Evolutionary conservation across 2,329 filamentous ascomycete species (phyloP), one percentile per base, ranked within the genome.

Genomic region (Colletotrichum sp.): DNA sequence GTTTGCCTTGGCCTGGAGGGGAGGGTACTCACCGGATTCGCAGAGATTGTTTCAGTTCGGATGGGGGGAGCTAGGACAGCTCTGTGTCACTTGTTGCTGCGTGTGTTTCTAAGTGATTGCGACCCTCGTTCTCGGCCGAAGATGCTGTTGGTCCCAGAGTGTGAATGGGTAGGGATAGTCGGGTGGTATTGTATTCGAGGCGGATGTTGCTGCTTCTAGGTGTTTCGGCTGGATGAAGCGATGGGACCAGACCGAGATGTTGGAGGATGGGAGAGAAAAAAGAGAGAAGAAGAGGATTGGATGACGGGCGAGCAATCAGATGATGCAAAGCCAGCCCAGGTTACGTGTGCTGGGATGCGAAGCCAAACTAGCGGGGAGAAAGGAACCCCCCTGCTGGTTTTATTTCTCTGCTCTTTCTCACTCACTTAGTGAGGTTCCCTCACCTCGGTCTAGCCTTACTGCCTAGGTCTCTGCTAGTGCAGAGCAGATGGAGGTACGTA

Each of bases 351-450:
- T 36, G 39, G 59, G 70, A 52, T 60, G 65, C 34, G 65, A 68
- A 68, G 60, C 57, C 70, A 76, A 69, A 72, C 73, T 68, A 76
- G 70, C 70, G 59, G 70, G 68, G 68, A 52, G 61, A 66, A 36
- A 36, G 59, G 30, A 25, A 52, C 12, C 25, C 15, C 67, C 67
- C 67, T 32, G 68, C 44, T 27, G 52, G 22, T 48, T 67, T 57
- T 48, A 48, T 22, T 44, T 60, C 57, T 60, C 28, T 19, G 27
- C 15, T 27, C 59, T 28, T 60, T 30, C 25, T 2, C 57, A 60
- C 39, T 48, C n/a, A n/a, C n/a, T n/a, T n/a, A n/a, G n/a, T n/a
- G n/a, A n/a, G n/a, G n/a, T n/a, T n/a, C 19, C 44, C 22, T 48
- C 65, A 68, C 52, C 48, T 48, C 59, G n/a, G 67, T 48, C 44